Evolutionary conservation across 2,329 filamentous ascomycete genomes (phyloP).

Genomic region (Talaromyces amestolkiae): DNA sequence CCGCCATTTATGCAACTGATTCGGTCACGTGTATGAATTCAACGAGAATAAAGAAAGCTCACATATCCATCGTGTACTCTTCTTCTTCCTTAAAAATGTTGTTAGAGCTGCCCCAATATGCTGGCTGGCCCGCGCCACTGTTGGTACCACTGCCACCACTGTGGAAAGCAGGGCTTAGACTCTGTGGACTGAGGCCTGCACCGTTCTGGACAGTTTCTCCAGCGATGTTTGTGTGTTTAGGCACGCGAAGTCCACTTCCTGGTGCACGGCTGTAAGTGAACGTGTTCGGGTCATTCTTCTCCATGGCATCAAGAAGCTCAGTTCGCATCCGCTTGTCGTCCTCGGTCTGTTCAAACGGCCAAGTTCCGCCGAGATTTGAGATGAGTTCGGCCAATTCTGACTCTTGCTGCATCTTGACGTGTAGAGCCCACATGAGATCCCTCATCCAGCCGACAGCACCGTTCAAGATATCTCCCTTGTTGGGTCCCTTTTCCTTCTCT

Average conservation of each 20-base stretch:
- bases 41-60: conserved; percentile 16
- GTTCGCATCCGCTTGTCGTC: conserved; percentile 95
- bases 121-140: conserved; percentile 49
- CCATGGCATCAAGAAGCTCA: conserved; percentile 81
- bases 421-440: conserved; percentile 95
- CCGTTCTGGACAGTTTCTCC: conserved; percentile 66
- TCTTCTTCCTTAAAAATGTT: conserved; percentile 89
- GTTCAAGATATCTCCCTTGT: conserved; percentile 98
- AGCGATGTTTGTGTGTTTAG: conserved; percentile 86
- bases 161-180: conserved; percentile 67
- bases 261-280: conserved; percentile 81
- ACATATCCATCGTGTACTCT: conserved; percentile 79
- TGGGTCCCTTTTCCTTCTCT: conserved; percentile 97
- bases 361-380: conserved; percentile 67
- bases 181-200: conserved; percentile 51
- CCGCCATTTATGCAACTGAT: conserved; percentile 33
- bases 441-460: conserved; percentile 95
- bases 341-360: conserved; percentile 80
- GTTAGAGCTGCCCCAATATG: conserved; percentile 52
- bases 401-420: conserved; percentile 84
- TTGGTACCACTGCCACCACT: conserved; percentile 66
- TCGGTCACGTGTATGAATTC: conserved; percentile 19
- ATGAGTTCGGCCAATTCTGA: conserved; percentile 79
- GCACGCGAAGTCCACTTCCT: conserved; percentile 83
- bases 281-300: conserved; percentile 71